Base-by-base conservation (phyloP, 1,284 basidiomycete species). In the Anthracocystis setariae region DNA sequence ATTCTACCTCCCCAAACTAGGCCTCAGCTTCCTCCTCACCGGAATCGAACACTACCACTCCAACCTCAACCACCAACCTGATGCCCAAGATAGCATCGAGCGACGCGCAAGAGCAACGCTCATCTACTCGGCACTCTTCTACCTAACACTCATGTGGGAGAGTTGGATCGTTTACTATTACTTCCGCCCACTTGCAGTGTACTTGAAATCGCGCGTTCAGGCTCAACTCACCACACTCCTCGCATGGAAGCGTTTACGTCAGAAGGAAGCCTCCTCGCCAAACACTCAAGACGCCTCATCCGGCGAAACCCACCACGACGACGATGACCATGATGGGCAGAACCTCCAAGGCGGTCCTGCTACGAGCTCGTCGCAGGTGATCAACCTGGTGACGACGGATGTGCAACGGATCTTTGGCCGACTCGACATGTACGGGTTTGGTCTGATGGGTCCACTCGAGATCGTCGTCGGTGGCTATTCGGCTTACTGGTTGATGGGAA, bases 351-450 rank as follows among this genome's bases (percentile, higher is more conserved):
- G 29, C 1, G 40, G 29, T 0, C 46, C 57, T 5, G 35, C 24
- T 10, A 43, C 46, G 1, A 51, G 56, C 13, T 33, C 53, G n/a
- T 69, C 66, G 4, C 60, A 63, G 21, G 67, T 70, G 8, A 59
- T 70, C 45, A 70, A 70, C n/a, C 53, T 70, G 15, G 50, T 70
- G n/a, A 70, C 61, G 9, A 70, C 67, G 13, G 67, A 70, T 39
- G 55, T 59, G 5, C 39, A 43, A 1, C 52, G 67, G 23, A 53
- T 70, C 51, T 59, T 55, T 39, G n/a, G n/a, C 5, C 29, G 43
- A 8, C 23, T 63, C 48, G 67, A 70, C 39, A 49, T 64, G 56
- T 59, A 45, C 35, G 23, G n/a, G 23, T 70, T 70, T 17, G 60
- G 56, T 25, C 24, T 64, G 47, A 70, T 64, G 60, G 67, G 61